phyloP scores from a whole-genome alignment of 495 filamentous ascomycete genomes.

The Neurospora tetraspora region DNA sequence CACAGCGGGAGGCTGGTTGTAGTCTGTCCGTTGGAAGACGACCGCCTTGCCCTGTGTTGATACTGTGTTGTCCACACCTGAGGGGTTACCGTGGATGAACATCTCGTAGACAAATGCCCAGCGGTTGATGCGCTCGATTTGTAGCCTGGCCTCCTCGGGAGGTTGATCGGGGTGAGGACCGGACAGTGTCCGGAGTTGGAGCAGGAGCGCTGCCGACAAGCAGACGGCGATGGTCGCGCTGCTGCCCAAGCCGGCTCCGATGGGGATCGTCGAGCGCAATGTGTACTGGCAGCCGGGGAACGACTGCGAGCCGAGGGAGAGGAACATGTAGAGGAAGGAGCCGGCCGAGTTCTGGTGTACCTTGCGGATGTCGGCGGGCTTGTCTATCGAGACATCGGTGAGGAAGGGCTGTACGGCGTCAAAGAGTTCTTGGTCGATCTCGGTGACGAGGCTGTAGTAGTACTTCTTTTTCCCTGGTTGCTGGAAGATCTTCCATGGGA shows the following conservation, averaged over 20 bases:
- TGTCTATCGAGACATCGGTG: constrained; percentile 51
- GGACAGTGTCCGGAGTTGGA: constrained; percentile 77
- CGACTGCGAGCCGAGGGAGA: constrained; percentile 69
- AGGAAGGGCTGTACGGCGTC: constrained; percentile 70
- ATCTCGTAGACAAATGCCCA: constrained; percentile 97
- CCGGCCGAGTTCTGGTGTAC: constrained; percentile 70
- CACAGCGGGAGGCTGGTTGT: constrained; percentile 66
- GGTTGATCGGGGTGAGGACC: constrained; percentile 88
- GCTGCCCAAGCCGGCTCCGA: constrained; percentile 83
- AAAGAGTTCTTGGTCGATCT: constrained; percentile 73
- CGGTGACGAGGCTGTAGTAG: constrained; percentile 79
- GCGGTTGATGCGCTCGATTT: constrained; percentile 88
- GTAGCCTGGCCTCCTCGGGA: constrained; percentile 63
- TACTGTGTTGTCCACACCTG: constrained; percentile 97
- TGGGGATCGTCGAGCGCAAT: constrained; percentile 86
- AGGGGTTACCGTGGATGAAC: constrained; percentile 94
- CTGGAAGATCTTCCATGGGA: constrained; percentile 78
- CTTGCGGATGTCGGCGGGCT: constrained; percentile 57
- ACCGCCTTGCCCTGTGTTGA: constrained; percentile 86
- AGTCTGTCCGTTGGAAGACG: constrained; percentile 73
- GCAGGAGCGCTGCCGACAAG: constrained; percentile 71
- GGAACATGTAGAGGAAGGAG: constrained; percentile 85
- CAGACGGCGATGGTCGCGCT: constrained; percentile 91
- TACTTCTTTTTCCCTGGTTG: constrained; percentile 78
- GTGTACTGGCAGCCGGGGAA: constrained; percentile 81